phyloP scores from a whole-genome alignment of 768 basidiomycete genomes.

The Lepiota brunneoincarnata region DNA sequence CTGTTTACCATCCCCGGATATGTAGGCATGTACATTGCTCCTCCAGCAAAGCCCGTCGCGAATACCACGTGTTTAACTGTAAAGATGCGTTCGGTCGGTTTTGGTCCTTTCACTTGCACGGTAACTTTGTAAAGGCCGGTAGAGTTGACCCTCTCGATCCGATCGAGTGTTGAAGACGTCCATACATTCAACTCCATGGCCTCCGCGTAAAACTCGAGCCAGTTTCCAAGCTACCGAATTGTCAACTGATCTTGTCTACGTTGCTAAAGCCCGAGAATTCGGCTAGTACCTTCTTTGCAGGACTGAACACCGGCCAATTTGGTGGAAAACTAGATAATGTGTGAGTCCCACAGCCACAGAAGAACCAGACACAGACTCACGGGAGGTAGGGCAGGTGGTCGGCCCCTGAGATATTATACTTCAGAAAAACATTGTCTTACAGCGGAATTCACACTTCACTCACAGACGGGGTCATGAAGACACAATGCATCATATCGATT shows the following conservation, averaged over 20 bases:
- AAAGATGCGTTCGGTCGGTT: slow-evolving; percentile 41
- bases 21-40: slow-evolving; percentile 40
- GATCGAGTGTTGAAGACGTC: slow-evolving; percentile 47
- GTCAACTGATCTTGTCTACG: not conserved
- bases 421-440: not conserved
- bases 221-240: slow-evolving; percentile 47
- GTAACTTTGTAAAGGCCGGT: slow-evolving; percentile 8
- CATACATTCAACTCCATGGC: slow-evolving; percentile 62
- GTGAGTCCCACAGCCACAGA: too few relatives aligned
- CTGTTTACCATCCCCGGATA: slow-evolving; percentile 38
- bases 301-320: slow-evolving; percentile 56
- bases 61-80: slow-evolving; percentile 50
- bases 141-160: slow-evolving; percentile 29
- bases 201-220: slow-evolving; percentile 61
- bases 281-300: slow-evolving; percentile 39
- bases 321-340: slow-evolving; percentile 43
- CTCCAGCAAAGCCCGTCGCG: slow-evolving; percentile 50
- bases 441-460: slow-evolving; percentile 25
- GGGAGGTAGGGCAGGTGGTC: slow-evolving; percentile 7
- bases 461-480: slow-evolving; percentile 55
- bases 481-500: slow-evolving; percentile 57
- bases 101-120: not conserved
- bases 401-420: slow-evolving; percentile 32
- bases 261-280: not conserved
- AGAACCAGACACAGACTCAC: slow-evolving; percentile 14